Base-by-base conservation (phyloP, 2,329 filamentous ascomycete species). In the Penicillium sp. region DNA sequence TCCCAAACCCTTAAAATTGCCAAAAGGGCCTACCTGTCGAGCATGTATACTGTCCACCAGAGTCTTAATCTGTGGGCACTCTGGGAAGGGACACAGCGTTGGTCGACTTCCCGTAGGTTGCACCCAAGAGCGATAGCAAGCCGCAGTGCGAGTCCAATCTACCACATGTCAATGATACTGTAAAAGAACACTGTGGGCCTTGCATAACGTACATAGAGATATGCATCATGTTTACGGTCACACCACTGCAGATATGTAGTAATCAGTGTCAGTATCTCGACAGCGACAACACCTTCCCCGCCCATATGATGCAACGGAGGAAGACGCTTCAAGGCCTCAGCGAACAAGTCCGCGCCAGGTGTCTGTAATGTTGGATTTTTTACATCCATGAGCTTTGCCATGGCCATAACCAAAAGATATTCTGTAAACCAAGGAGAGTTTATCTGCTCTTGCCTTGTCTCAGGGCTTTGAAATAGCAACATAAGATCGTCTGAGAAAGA, bases 11-110 rank as follows among this genome's bases (percentile, higher is more conserved):
- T 3, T 9, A n/a, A 31, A 10, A 0, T 4, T 39, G 10, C 1
- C 5, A 44, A 19, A 27, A 31, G 3, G 6, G 7, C 45, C 15
- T 60, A 66, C 65, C 65, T 52, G 21, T 66, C 65, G 7, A 67
- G 53, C 65, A 67, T 67, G 19, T 67, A 67, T 6, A 67, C 62
- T 7, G 64, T 66, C 65, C 63, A 67, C 63, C 63, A 67, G 13
- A 67, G 52, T n/a, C 65, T 53, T 27, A 66, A 44, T 29, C 64
- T 48, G 39, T 66, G 65, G 23, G 64, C 60, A 42, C 55, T 55
- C 29, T 67, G 55, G 10, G 65, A 66, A 1, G 65, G 65, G 21
- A 66, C 57, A 17, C 64, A 65, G 9, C 27, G 33, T 50, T 67
- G 64, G 17, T 66, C 57, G 25, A 36, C 38, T 49, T 61, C 60